A percentile compares a stretch with the other conserved stretches of the same genome.
These are phyloP conservation scores for Pythium periplocum DNA, from an alignment of 352 stramenopile genomes.

Conservation along the genomic window DNA sequence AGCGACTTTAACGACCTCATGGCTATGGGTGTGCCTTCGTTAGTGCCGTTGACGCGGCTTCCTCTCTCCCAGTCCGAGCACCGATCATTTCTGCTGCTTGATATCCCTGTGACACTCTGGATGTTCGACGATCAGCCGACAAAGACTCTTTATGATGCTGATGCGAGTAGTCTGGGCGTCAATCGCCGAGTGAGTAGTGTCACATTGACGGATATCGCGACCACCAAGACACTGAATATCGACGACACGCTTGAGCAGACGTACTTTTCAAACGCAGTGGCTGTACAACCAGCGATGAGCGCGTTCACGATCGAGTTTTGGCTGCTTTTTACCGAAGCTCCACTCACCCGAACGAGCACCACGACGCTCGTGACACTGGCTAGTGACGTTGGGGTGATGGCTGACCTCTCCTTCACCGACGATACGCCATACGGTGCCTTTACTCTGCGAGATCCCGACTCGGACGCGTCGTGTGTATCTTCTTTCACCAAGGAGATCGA, in stretches of 20 bases:
- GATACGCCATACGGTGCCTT: slow-evolving; percentile 12
- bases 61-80: slow-evolving; percentile 49
- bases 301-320: slow-evolving; percentile 69
- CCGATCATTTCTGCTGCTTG: slow-evolving; percentile 41
- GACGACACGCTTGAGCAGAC: slow-evolving; percentile 38
- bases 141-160: too few species aligned
- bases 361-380: slow-evolving; percentile 8
- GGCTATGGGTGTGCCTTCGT: slow-evolving; percentile 29
- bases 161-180: too few species aligned
- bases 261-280: slow-evolving; percentile 47
- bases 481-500: not conserved
- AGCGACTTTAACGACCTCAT: slow-evolving; percentile 54
- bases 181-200: slow-evolving; percentile 5
- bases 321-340: slow-evolving; percentile 18
- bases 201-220: slow-evolving; percentile 6
- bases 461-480: slow-evolving; percentile 1
- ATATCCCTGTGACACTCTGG: slow-evolving; percentile 61
- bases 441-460: slow-evolving; percentile 8
- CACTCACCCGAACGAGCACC: not conserved
- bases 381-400: slow-evolving; percentile 1
- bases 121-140: slow-evolving; percentile 35
- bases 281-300: slow-evolving; percentile 37
- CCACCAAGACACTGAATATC: slow-evolving; percentile 26
- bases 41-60: slow-evolving; percentile 32
- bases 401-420: slow-evolving; percentile 10